A percentile compares a stretch with the other conserved stretches of the same genome.
Conservation (phyloP, 345 rosid species). For the Eucalyptus pauciflora region DNA sequence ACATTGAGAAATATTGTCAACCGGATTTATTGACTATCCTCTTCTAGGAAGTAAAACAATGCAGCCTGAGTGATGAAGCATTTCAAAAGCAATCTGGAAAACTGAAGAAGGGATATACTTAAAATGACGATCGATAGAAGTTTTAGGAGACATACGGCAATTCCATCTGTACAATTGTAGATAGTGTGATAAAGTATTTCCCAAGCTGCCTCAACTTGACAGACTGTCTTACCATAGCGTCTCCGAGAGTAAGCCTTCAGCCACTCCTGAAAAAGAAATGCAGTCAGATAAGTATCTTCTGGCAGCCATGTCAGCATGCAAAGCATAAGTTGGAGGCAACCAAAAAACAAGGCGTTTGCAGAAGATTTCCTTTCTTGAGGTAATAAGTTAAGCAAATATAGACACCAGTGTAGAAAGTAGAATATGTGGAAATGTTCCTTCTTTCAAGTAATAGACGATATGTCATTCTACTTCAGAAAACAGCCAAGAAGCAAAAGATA, state of each 20-base stretch:
- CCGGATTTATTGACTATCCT: neutral
- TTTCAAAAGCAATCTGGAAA: neutral
- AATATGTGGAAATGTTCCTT: neutral
- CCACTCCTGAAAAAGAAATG: slow-evolving; percentile 52
- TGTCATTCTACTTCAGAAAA: neutral
- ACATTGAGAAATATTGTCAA: neutral
- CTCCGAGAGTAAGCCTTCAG: slow-evolving; percentile 61
- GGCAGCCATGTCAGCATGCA: neutral
- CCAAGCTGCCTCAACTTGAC: slow-evolving; percentile 62
- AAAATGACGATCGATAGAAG: neutral
- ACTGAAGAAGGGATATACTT: neutral
- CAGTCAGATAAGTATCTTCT: neutral
- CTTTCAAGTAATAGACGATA: neutral
- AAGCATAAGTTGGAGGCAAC: neutral
- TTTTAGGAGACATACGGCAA: slow-evolving; percentile 46
- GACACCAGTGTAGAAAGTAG: neutral
- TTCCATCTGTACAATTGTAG: slow-evolving; percentile 79
- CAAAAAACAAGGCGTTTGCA: neutral
- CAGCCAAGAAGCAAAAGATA: neutral
- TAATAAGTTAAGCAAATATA: neutral
- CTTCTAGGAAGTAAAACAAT: neutral
- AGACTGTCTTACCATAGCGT: slow-evolving; percentile 71
- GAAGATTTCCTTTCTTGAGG: neutral
- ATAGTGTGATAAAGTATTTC: slow-evolving; percentile 65
- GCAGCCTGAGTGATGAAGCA: neutral